Conservation (phyloP, 345 rosid genomes). For the Murraya koenigii region DNA sequence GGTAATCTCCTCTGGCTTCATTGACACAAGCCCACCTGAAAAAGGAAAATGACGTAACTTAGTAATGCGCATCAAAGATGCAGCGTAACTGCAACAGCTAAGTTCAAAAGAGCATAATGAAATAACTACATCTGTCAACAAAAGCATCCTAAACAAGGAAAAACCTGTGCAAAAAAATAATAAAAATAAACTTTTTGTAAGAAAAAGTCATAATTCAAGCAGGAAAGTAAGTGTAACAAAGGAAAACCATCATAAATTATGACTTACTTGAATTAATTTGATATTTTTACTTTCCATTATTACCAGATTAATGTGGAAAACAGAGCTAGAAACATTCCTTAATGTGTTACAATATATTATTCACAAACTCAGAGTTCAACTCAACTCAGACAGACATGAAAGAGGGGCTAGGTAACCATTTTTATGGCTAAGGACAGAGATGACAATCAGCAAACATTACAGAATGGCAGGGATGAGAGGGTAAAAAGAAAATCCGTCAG, state of each 20-base stretch:
- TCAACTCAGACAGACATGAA: neutral
- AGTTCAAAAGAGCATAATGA: neutral
- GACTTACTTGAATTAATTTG: neutral
- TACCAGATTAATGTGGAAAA: neutral
- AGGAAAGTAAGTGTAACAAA: neutral
- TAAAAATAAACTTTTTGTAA: neutral
- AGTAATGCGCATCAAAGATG: constrained; percentile 15
- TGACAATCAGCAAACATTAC: constrained; percentile 3
- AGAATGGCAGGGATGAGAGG: neutral
- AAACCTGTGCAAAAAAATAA: constrained; percentile 1
- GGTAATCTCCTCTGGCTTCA: constrained; percentile 98
- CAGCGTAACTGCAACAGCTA: neutral
- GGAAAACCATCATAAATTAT: neutral
- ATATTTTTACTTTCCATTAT: neutral
- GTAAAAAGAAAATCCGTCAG: neutral
- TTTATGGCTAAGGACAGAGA: neutral
- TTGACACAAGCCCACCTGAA: constrained; percentile 97
- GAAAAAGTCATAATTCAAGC: neutral
- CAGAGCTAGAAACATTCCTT: neutral
- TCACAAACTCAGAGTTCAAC: neutral
- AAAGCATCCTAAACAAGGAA: constrained; percentile 19
- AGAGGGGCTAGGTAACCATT: neutral
- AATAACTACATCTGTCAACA: neutral
- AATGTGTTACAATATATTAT: neutral
- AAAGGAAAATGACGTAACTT: constrained; percentile 21